A percentile compares a stretch with the other conserved stretches of the same genome.
Conservation (phyloP, 345 rosid species). For the Alliaria petiolata region DNA sequence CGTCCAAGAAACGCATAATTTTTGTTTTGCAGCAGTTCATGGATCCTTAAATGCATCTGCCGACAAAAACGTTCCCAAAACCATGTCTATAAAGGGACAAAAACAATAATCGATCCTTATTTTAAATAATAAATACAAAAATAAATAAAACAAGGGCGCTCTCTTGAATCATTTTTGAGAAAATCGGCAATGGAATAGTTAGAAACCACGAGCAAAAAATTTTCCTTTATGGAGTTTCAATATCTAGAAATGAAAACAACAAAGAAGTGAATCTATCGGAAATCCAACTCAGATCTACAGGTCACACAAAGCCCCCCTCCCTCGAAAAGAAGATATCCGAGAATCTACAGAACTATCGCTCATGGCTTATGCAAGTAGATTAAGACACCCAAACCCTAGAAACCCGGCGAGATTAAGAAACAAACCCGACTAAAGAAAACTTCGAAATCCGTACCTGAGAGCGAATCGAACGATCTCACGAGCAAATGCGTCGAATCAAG, state of each 20-base stretch:
- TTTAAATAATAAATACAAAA: not conserved
- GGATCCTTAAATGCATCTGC: conserved; percentile 11
- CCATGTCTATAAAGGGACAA: not conserved
- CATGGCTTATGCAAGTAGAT: not conserved
- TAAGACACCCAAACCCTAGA: conserved; percentile 4
- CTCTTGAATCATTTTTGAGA: not conserved
- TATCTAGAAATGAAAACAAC: conserved; percentile 2
- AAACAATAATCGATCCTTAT: not conserved
- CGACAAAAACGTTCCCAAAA: conserved; percentile 19
- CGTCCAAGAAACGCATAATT: conserved; percentile 21
- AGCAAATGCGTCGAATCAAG: not conserved
- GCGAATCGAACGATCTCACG: conserved; percentile 1
- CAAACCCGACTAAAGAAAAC: conserved; percentile 3
- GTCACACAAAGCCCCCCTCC: not conserved
- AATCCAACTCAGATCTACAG: conserved; percentile 27
- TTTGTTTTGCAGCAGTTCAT: conserved; percentile 1
- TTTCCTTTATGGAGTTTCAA: not conserved
- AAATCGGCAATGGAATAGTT: not conserved
- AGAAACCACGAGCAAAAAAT: not conserved
- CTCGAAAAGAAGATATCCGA: not conserved
- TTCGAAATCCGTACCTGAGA: conserved; percentile 43
- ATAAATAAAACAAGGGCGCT: not conserved
- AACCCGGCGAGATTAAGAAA: not conserved
- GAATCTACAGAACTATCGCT: not conserved
- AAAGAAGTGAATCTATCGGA: not conserved